Evolutionary conservation across 169 alveolate species (phyloP), one percentile per base, ranked within the genome.

Genomic region (Babesia gibsoni): DNA sequence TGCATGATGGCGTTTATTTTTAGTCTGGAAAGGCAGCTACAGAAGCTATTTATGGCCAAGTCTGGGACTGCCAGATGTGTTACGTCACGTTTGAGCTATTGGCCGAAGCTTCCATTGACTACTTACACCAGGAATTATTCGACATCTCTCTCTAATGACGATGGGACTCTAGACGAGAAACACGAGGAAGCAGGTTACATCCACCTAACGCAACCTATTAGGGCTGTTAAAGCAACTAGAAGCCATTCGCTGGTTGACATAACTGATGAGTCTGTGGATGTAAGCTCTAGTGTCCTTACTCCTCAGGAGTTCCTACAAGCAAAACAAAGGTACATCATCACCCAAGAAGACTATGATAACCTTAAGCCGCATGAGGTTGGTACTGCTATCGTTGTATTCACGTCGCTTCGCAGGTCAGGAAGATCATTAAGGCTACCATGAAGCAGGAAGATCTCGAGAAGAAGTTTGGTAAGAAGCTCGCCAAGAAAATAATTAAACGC

Each of bases 311-410:
- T 63, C 53, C 43, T 74, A 52, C 52, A 36, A 20, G 52, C 59
- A 2, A 64, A 63, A 23, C 46, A 57, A 27, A 49, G 69, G 3
- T 37, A 52, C 22, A 36, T 64, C 25, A 46, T 64, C 5, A 30
- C 48, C 5, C 61, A 65, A 25, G 53, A 59, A 23, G 69, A 64
- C 12, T 74, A 61, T 39, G 54, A 49, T 22, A 63, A 66, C 7
- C 52, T 74, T 8, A 74, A 74, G 25, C 84, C 84, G 0, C 84
- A 74, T 53, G 84, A 74, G 63, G 84, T 74, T 25, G 20, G 41
- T 27, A 14, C 8, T 3, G 10, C 27, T 20, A 18, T 27, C 8
- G 1, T 9, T 56, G 9, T n/a, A 56, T 10, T 3, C 2, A 1
- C 33, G 42, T 49, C 16, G 23, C 10, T n/a, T 29, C 7, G 8